A percentile compares a stretch with the other conserved stretches of the same genome.
These are phyloP conservation scores for Metschnikowia anglica DNA, from an alignment of 805 yeast genomes.

Conservation along the genomic window DNA sequence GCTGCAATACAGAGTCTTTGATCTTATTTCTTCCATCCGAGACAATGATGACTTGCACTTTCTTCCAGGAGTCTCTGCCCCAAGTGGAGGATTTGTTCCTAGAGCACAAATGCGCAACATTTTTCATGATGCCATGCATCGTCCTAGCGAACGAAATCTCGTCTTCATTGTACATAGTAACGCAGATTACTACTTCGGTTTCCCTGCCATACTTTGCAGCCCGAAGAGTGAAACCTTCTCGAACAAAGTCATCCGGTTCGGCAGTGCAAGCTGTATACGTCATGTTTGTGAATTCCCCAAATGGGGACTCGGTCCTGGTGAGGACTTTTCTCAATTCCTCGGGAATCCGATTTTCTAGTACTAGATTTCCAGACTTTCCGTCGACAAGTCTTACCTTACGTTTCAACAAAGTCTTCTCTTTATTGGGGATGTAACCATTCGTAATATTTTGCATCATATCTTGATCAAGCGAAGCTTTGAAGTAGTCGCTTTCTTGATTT, in stretches of 20 bases:
- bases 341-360: slow-evolving; percentile 92
- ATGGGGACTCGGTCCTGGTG: slow-evolving; percentile 72
- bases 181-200: slow-evolving; percentile 86
- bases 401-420: slow-evolving; percentile 66
- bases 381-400: slow-evolving; percentile 70
- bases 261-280: slow-evolving; percentile 96
- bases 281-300: slow-evolving; percentile 94
- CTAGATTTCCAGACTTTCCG: slow-evolving; percentile 70
- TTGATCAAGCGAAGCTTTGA: slow-evolving; percentile 46
- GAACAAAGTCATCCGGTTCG: slow-evolving; percentile 81
- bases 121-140: slow-evolving; percentile 89
- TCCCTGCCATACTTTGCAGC: slow-evolving; percentile 86
- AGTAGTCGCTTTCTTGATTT: slow-evolving; percentile 36
- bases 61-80: slow-evolving; percentile 98
- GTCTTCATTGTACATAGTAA: slow-evolving; percentile 97
- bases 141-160: slow-evolving; percentile 89
- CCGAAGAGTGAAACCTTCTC: slow-evolving; percentile 80
- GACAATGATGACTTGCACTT: slow-evolving; percentile 85
- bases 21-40: slow-evolving; percentile 95
- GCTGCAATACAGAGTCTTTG: slow-evolving; percentile 78
- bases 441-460: slow-evolving; percentile 46
- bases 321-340: slow-evolving; percentile 79
- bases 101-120: slow-evolving; percentile 81
- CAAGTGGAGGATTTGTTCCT: slow-evolving; percentile 82
- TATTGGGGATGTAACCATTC: slow-evolving; percentile 49